A percentile compares a stretch with the other conserved stretches of the same genome.
Evolutionary conservation across 2,329 filamentous ascomycete genomes (phyloP).

Genomic region (Simplicillium sp.): DNA sequence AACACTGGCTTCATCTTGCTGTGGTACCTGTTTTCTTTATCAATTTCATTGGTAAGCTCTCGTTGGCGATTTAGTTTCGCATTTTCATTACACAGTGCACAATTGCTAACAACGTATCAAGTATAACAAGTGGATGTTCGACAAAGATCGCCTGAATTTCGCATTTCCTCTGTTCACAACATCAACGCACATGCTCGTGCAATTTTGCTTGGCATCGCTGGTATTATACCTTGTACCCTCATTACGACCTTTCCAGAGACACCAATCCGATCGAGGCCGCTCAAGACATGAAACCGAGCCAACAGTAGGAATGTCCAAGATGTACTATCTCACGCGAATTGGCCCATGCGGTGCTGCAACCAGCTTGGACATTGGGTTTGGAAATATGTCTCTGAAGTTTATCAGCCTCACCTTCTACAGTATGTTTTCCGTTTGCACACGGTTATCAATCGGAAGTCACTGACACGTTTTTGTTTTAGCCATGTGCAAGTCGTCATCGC

Average conservation of each 20-base stretch:
- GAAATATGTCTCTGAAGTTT: constrained; percentile 92
- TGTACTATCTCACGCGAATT: constrained; percentile 88
- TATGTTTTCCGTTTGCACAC: constrained; percentile 27
- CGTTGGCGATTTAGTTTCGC: background rate
- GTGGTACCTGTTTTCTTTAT: constrained; percentile 88
- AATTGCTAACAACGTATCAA: constrained; percentile 26
- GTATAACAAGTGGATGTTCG: constrained; percentile 99
- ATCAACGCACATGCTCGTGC: constrained; percentile 89
- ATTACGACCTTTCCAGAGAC: constrained; percentile 56
- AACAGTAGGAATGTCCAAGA: constrained; percentile 60
- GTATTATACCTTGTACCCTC: constrained; percentile 78
- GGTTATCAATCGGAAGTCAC: constrained; percentile 5
- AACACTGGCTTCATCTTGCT: constrained; percentile 76
- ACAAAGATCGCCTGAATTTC: constrained; percentile 74
- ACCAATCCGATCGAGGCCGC: constrained; percentile 37
- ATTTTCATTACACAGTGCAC: background rate
- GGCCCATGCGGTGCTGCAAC: constrained; percentile 88
- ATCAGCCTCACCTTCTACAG: constrained; percentile 96
- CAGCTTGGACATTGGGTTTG: constrained; percentile 88
- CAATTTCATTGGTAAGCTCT: constrained; percentile 72
- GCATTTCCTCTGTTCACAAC: constrained; percentile 93
- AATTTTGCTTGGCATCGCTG: constrained; percentile 69
- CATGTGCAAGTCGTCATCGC: constrained; percentile 97
- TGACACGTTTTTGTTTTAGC: constrained; percentile 34
- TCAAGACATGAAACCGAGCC: constrained; percentile 45